A percentile compares a stretch with the other conserved stretches of the same genome.
Conservation (phyloP, 306 rosid species). For the Prosopis cineraria region DNA sequence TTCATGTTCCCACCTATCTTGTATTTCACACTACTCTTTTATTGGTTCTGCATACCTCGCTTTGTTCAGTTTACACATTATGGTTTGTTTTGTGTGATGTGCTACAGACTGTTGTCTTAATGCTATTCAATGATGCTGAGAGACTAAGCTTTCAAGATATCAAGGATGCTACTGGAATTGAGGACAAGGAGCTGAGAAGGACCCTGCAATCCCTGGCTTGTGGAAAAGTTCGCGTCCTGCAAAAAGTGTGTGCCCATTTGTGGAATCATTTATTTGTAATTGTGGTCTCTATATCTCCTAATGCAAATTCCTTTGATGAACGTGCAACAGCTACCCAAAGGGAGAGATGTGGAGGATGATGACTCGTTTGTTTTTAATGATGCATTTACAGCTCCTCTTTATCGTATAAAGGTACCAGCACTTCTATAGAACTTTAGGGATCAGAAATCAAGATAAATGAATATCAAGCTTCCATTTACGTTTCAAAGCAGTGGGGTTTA, state of each 20-base stretch:
- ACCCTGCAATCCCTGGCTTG: constrained; percentile 98
- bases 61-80: background rate
- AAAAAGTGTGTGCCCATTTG: constrained; percentile 57
- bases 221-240: constrained; percentile 97
- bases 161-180: constrained; percentile 85
- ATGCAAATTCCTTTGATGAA: constrained; percentile 33
- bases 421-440: constrained; percentile 18
- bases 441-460: constrained; percentile 20
- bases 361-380: constrained; percentile 91
- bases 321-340: constrained; percentile 74
- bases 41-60: constrained; percentile 32
- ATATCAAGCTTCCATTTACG: constrained; percentile 21
- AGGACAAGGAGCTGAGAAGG: constrained; percentile 97
- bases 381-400: constrained; percentile 80
- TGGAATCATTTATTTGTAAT: constrained; percentile 5
- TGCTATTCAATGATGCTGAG: constrained; percentile 97
- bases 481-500: constrained; percentile 7
- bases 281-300: constrained; percentile 10
- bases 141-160: constrained; percentile 93
- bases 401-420: constrained; percentile 85
- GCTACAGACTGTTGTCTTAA: constrained; percentile 89
- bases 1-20: constrained; percentile 25
- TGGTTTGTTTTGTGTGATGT: constrained; percentile 11
- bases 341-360: constrained; percentile 94
- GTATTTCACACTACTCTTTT: constrained; percentile 3